Base-by-base conservation (phyloP, 805 yeast genomes). In the Zygoascus bituminiphila region DNA sequence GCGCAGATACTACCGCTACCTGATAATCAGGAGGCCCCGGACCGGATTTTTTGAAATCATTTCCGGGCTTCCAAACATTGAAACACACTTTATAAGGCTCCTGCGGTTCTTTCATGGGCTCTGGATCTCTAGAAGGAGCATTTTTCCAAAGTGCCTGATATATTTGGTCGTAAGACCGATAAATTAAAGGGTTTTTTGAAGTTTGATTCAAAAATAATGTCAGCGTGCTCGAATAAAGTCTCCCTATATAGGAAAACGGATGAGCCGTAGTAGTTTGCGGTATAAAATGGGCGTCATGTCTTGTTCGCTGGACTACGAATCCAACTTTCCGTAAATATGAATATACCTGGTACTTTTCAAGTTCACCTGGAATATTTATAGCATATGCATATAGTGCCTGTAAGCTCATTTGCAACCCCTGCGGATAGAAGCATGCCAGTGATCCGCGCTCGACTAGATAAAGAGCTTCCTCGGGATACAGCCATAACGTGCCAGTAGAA, bases 391-490 rank as follows among this genome's bases (percentile, higher is more conserved):
- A 85, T 5, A 83, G 69, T 44, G 78, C 81, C 53, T 84, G 82
- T 23, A 88, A 63, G 44, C 82, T 74, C 59, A 88, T 59, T 3
- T 76, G 70, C 1, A 64, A 55, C 22, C 64, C 69, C 5, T 65
- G 56, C 17, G 51, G 58, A 20, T 51, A 51, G 54, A 50, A 35
- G 46, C 54, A 72, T 26, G 72, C 67, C 56, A 77, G 62, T 2
- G 81, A 72, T 1, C 97, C 97, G 59, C 98, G 70, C 61, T 89
- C 96, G 1, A 82, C 76, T 48, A 89, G 66, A 62, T 88, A 89
- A 1, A 88, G 67, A 6, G 81, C 74, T 57, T 89, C 98, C 50
- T 85, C 79, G 15, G 77, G 76, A 20, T 65, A 68, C 33, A 89
- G 67, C 71, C 76, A 74, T 44, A 78, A 66, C 3, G 72, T 65